These are phyloP conservation scores for Sporothrix brasiliensis DNA, from an alignment of 2,329 filamentous ascomycete species.

Conservation along the genomic window DNA sequence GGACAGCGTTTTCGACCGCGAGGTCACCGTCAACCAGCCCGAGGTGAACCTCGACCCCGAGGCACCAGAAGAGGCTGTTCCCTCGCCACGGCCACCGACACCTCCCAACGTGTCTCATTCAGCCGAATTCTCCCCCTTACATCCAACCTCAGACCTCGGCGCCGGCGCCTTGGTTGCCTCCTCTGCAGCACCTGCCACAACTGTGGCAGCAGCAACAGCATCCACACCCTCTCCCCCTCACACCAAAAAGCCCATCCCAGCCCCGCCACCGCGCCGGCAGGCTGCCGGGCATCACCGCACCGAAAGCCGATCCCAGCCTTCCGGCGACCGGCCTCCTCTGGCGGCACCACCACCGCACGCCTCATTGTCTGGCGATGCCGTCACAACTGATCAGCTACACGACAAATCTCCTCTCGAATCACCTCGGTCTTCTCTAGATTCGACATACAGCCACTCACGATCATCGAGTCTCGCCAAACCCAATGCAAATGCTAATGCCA, in stretches of 20 bases:
- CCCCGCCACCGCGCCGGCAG: constrained; percentile 57
- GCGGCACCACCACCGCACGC: constrained; percentile 30
- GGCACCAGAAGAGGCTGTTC: constrained; percentile 4
- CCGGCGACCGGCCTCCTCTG: constrained; percentile 13
- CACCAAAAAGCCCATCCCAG: constrained; percentile 43
- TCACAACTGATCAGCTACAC: background rate
- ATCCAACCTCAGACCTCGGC: constrained; percentile 13
- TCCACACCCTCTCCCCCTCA: background rate
- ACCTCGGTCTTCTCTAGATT: constrained; percentile 56
- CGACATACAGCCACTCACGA: constrained; percentile 51
- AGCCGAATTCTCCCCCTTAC: constrained; percentile 35
- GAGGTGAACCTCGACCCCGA: constrained; percentile 45
- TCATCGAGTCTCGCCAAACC: constrained; percentile 41
- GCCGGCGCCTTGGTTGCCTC: constrained; percentile 21
- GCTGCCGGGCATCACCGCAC: constrained; percentile 47
- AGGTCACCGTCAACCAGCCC: constrained; percentile 56
- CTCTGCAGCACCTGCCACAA: background rate
- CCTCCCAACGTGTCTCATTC: constrained; percentile 46
- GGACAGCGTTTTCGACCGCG: constrained; percentile 58
- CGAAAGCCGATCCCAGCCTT: constrained; percentile 45
- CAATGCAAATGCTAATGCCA: constrained; percentile 40
- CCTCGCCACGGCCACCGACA: constrained; percentile 45
- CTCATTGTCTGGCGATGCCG: constrained; percentile 41
- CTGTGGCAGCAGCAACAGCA: background rate
- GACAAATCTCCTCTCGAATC: constrained; percentile 40